Conservation (phyloP, 2,329 filamentous ascomycete species). For the Stagonosporopsis rhizophila region DNA sequence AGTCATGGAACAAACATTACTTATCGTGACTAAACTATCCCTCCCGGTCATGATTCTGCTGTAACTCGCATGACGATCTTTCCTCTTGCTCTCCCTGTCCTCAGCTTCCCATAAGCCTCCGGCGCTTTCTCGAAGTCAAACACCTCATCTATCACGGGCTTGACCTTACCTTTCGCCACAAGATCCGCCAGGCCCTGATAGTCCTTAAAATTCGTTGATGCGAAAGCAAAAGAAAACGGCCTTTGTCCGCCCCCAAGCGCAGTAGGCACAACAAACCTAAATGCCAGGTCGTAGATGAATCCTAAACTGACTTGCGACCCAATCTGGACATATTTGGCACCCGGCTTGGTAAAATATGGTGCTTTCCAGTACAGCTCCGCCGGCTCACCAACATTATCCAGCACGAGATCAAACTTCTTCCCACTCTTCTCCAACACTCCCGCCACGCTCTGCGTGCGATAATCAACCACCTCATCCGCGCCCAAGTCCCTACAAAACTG, state of each 20-base stretch:
- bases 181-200: conserved; percentile 57
- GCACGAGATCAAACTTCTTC: conserved; percentile 58
- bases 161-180: conserved; percentile 64
- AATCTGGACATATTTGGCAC: conserved; percentile 30
- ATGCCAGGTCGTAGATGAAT: conserved; percentile 25
- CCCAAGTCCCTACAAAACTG: conserved; percentile 64
- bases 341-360: conserved; percentile 22
- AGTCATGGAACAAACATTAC: background rate
- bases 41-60: background rate
- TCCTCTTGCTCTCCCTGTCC: conserved; percentile 60
- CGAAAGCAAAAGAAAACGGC: conserved; percentile 48
- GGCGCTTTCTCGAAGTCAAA: conserved; percentile 62
- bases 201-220: conserved; percentile 23
- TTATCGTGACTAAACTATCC: background rate
- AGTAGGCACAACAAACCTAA: conserved; percentile 32
- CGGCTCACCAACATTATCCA: conserved; percentile 62
- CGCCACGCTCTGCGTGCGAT: conserved; percentile 57
- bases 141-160: conserved; percentile 61
- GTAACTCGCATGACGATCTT: conserved; percentile 59
- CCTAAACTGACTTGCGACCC: conserved; percentile 27
- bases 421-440: conserved; percentile 53
- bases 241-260: conserved; percentile 59
- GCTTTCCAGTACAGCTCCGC: conserved; percentile 30
- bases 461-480: conserved; percentile 68
- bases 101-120: conserved; percentile 64